Conservation (phyloP, 345 rosid species). For the Cochlearia excelsa region DNA sequence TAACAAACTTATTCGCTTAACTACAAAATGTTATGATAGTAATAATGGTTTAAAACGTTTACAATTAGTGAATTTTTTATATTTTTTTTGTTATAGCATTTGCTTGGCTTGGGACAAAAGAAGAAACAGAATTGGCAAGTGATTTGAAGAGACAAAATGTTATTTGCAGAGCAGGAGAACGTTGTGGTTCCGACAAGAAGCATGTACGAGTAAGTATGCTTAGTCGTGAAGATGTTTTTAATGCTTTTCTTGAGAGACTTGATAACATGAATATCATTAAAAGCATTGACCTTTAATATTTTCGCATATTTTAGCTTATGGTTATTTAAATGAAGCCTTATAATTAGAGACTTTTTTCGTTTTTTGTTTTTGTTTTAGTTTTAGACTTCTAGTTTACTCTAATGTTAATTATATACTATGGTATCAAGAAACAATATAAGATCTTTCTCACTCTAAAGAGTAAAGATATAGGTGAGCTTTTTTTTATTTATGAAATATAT, state of each 20-base stretch:
- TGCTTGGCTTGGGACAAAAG: conserved; percentile 73
- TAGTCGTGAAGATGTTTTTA: conserved; percentile 48
- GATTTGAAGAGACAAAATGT: conserved; percentile 47
- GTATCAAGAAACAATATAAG: too few species aligned
- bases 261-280: conserved; percentile 36
- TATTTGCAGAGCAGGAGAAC: conserved; percentile 49
- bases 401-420: too few species aligned
- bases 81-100: conserved; percentile 43
- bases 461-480: too few species aligned
- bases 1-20: background rate
- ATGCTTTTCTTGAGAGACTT: conserved; percentile 52
- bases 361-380: too few species aligned
- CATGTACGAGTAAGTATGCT: conserved; percentile 66
- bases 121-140: conserved; percentile 40
- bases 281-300: conserved; percentile 18
- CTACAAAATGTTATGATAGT: too few species aligned
- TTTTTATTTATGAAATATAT: too few species aligned
- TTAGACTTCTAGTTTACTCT: too few species aligned
- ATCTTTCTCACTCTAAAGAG: too few species aligned
- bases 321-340: background rate
- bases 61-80: background rate
- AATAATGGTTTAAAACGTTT: background rate
- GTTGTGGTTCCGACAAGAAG: conserved; percentile 45
- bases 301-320: background rate
- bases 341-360: too few species aligned